Conservation (phyloP, 352 stramenopile genomes). For the Hyaloperonospora brassicae region DNA sequence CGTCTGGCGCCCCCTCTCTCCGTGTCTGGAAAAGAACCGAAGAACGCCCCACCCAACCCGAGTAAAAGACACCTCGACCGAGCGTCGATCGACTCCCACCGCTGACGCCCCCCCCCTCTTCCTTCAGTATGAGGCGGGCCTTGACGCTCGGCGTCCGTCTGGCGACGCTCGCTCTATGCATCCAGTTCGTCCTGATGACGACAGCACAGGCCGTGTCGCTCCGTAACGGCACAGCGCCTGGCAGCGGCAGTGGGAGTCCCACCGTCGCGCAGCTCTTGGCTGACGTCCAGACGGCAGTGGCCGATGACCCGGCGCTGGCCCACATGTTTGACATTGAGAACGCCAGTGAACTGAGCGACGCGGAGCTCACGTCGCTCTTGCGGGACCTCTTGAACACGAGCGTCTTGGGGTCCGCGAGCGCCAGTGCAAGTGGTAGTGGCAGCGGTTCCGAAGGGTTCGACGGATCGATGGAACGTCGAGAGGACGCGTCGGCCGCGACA, state of each 20-base stretch:
- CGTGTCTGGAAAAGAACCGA: background rate
- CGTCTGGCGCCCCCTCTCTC: no score
- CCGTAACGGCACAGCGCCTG: slow-evolving; percentile 10
- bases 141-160: slow-evolving; percentile 15
- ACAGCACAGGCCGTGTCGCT: slow-evolving; percentile 3
- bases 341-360: slow-evolving; percentile 31
- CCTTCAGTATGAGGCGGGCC: slow-evolving; percentile 9
- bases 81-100: no score
- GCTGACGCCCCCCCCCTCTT: no score
- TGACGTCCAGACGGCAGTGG: slow-evolving; percentile 30
- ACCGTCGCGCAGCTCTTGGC: slow-evolving; percentile 27
- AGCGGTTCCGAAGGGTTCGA: slow-evolving; percentile 1
- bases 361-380: slow-evolving; percentile 28
- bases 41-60: no score
- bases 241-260: slow-evolving; percentile 13
- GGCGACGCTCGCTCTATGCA: slow-evolving; percentile 2
- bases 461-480: slow-evolving; percentile 6
- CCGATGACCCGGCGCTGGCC: slow-evolving; percentile 25
- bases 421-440: slow-evolving; percentile 3
- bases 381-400: slow-evolving; percentile 23
- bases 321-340: slow-evolving; percentile 33
- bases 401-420: slow-evolving; percentile 6
- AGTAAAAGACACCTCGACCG: no score
- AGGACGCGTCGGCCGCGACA: slow-evolving; percentile 14
- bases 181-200: slow-evolving; percentile 5